Evolutionary conservation across 257 asterid genomes (phyloP), one percentile per base, ranked within the genome.

Genomic region (Galeopsis tetrahit): DNA sequence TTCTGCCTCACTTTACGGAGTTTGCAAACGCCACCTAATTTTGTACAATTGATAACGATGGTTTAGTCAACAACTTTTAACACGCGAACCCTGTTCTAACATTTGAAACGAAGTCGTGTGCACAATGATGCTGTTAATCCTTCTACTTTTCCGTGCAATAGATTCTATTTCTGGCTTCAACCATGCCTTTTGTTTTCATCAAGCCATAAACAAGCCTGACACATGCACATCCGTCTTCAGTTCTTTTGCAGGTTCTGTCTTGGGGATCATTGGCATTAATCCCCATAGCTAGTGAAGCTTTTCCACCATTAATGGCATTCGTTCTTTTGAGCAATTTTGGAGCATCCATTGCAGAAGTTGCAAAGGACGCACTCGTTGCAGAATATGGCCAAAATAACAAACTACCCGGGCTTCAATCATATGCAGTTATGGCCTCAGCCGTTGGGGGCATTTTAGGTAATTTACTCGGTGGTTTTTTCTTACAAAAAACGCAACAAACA

Each of bases 331-430:
- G 93, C 51, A 93, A 93, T 71, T 62, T 87, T 4, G 98, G 98
- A 68, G 97, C 96, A 2, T 85, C 98, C n/a, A 84, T 91, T 39
- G 78, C 91, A 28, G 96, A 93, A 84, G 96, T 93, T 62, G 87
- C 96, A 13, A 86, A 84, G 72, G 98, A 93, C 73, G 98, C 97
- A 40, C 94, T 93, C 21, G 79, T 90, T 40, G 90, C 92, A 0
- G 96, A 90, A 71, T 93, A 89, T 46, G 98, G 97, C 48, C 89
- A 89, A 51, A 77, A 64, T 17, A 80, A 90, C 74, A 82, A 80
- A 75, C 68, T 84, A 36, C 70, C 71, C 0, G 96, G 96, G 42
- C 93, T 89, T 69, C 98, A 93, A 77, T 87, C 98, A 6, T 90
- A 89, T n/a, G 96, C 96, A 6, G 72, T 79, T 51, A 93, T 89